Evolutionary conservation across 2,329 filamentous ascomycete species (phyloP).

Genomic region (Whalleya microplaca): DNA sequence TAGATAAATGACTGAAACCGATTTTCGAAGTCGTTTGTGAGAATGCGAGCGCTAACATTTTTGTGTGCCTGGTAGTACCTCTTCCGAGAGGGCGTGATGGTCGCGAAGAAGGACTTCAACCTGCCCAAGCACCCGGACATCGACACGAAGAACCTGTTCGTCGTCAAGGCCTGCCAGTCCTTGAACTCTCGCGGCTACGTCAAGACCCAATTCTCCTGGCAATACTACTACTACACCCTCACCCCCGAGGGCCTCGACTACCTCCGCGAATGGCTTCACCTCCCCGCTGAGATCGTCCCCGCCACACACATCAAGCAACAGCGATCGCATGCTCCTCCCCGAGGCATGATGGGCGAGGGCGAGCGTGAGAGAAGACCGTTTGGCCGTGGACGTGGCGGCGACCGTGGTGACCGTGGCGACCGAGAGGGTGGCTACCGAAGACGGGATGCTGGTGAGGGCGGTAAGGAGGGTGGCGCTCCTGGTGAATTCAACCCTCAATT

Average conservation of each 20-base stretch:
- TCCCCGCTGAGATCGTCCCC: conserved; percentile 98
- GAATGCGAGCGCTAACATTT: conserved; percentile 32
- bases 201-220: conserved; percentile 99
- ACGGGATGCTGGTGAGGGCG: conserved; percentile 81
- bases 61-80: conserved; percentile 70
- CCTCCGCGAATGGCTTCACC: conserved; percentile 99
- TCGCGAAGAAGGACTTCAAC: conserved; percentile 99
- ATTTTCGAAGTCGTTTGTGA: conserved; percentile 1
- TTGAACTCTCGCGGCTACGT: conserved; percentile 97
- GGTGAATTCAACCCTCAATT: conserved; percentile 92
- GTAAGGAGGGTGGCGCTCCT: conserved; percentile 90
- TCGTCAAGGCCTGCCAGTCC: conserved; percentile 99
- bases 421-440: conserved; percentile 91
- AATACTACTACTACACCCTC: conserved; percentile 99
- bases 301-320: conserved; percentile 99
- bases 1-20: conserved; percentile 22
- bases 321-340: conserved; percentile 95
- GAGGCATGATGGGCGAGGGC: conserved; percentile 94
- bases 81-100: conserved; percentile 91
- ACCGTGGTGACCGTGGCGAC: conserved; percentile 72
- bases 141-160: conserved; percentile 99
- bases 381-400: conserved; percentile 74
- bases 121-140: conserved; percentile 96
- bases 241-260: conserved; percentile 99
- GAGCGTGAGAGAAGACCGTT: conserved; percentile 82